Conservation (phyloP, 2,329 filamentous ascomycete species). For the Tolypocladium paradoxum region DNA sequence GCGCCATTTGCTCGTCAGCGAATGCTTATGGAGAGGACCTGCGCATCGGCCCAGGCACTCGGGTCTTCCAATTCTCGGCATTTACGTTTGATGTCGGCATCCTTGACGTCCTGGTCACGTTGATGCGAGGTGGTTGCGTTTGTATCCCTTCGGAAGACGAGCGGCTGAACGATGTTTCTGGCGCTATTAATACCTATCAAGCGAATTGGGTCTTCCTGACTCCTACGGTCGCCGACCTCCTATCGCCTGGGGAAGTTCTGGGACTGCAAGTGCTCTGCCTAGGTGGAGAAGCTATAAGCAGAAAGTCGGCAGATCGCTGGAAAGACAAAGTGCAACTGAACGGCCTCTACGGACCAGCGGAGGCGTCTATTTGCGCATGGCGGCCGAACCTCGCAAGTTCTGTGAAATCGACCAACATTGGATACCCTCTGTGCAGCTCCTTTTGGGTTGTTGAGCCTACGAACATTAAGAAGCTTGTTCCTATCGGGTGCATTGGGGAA, state of each 20-base stretch:
- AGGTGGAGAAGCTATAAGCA: not conserved
- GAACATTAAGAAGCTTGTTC: slow-evolving; percentile 12
- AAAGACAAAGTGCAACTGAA: not conserved
- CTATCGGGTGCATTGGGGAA: slow-evolving; percentile 19
- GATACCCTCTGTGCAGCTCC: not conserved
- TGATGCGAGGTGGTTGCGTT: slow-evolving; percentile 6
- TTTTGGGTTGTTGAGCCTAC: slow-evolving; percentile 18
- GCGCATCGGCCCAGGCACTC: slow-evolving; percentile 1
- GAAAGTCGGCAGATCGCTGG: not conserved
- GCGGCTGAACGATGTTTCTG: slow-evolving; percentile 6
- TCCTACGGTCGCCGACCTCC: slow-evolving; percentile 5
- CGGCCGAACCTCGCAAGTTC: not conserved
- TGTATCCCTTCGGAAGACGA: slow-evolving; percentile 8
- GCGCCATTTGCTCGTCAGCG: slow-evolving; percentile 2
- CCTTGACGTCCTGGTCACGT: slow-evolving; percentile 7
- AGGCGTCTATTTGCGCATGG: not conserved
- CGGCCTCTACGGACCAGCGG: not conserved
- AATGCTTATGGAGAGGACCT: not conserved
- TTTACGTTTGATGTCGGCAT: slow-evolving; percentile 9
- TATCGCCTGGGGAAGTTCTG: slow-evolving; percentile 1
- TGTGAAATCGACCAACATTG: not conserved
- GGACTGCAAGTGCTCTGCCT: not conserved
- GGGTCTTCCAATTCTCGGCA: slow-evolving; percentile 10
- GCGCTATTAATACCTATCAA: slow-evolving; percentile 4
- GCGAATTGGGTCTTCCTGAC: slow-evolving; percentile 1